These are phyloP conservation scores for Macadamia integrifolia DNA, from an alignment of 164 flowering plant species.

Conservation along the genomic window DNA sequence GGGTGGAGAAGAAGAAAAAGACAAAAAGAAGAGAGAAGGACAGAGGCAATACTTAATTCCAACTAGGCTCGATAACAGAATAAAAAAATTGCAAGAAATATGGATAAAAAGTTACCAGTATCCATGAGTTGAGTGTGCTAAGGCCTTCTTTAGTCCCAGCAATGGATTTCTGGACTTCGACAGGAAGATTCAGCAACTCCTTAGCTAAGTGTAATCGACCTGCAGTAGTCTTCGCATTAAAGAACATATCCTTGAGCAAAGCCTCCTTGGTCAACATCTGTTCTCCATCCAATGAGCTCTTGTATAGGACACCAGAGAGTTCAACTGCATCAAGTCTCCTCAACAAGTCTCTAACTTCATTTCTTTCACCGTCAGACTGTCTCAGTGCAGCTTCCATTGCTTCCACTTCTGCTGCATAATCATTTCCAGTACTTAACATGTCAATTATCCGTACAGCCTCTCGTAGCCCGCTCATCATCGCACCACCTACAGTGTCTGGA, in stretches of 20 bases:
- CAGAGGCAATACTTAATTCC: neutral
- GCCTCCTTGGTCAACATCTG: conserved; percentile 49
- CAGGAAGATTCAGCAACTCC: conserved; percentile 73
- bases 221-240: conserved; percentile 67
- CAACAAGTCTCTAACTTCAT: conserved; percentile 76
- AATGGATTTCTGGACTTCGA: conserved; percentile 67
- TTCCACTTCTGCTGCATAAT: conserved; percentile 84
- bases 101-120: conserved; percentile 50
- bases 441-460: conserved; percentile 96
- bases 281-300: conserved; percentile 54
- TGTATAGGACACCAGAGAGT: conserved; percentile 53
- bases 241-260: conserved; percentile 74
- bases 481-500: conserved; percentile 99
- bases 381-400: conserved; percentile 75
- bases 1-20: too few relatives aligned
- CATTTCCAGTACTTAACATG: conserved; percentile 68
- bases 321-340: conserved; percentile 84
- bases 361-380: conserved; percentile 66
- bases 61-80: neutral
- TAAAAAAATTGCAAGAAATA: neutral
- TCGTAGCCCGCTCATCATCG: conserved; percentile 98
- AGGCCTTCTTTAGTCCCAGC: conserved; percentile 93
- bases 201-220: conserved; percentile 87
- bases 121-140: conserved; percentile 81
- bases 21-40: too few relatives aligned